Conservation (phyloP, 2,329 filamentous ascomycete species). For the Fusarium humuli region DNA sequence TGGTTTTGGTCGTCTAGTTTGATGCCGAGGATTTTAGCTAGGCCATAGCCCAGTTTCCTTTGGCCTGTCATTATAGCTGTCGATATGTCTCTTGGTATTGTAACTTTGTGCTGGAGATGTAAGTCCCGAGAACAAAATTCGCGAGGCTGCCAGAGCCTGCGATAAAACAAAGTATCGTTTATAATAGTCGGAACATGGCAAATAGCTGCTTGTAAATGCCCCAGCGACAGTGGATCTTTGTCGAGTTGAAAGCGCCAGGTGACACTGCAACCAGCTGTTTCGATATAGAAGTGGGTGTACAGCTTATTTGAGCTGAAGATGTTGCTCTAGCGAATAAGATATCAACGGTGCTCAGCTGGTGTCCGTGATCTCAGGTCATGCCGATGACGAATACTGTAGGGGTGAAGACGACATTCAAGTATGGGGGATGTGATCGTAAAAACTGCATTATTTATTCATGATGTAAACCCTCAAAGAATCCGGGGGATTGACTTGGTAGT, state of each 20-base stretch:
- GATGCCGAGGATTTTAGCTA: constrained; percentile 87
- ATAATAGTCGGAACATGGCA: background rate
- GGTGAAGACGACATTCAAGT: constrained; percentile 42
- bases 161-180: background rate
- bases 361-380: constrained; percentile 24
- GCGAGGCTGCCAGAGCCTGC: no score
- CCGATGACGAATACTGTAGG: constrained; percentile 47
- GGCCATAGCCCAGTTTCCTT: constrained; percentile 71
- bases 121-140: background rate
- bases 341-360: constrained; percentile 15
- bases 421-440: background rate
- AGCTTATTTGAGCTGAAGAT: background rate
- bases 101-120: background rate
- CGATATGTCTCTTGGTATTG: background rate
- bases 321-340: constrained; percentile 31
- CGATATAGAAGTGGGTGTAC: constrained; percentile 22
- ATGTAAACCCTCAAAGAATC: background rate
- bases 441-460: constrained; percentile 11
- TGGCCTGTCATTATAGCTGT: constrained; percentile 34
- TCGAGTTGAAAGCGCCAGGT: constrained; percentile 19
- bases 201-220: background rate
- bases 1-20: constrained; percentile 72
- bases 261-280: constrained; percentile 8
- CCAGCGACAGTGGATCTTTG: background rate
- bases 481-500: background rate